A percentile compares a stretch with the other conserved stretches of the same genome.
phyloP scores from a whole-genome alignment of 2,329 filamentous ascomycete species.

The Neonectria hederae region DNA sequence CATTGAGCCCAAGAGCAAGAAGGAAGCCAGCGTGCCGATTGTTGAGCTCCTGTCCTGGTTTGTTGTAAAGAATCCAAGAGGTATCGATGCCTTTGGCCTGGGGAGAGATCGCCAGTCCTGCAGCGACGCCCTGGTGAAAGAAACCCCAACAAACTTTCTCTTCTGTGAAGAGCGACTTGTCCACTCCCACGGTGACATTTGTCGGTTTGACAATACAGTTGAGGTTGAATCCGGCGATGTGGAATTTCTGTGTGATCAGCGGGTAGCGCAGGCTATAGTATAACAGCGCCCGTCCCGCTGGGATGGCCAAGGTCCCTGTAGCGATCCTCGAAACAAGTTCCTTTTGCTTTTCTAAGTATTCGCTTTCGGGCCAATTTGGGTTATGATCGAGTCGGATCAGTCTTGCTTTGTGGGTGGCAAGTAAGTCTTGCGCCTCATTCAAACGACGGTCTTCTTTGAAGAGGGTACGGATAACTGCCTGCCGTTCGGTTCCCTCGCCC shows the following conservation, averaged over 20 bases:
- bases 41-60: slow-evolving; percentile 83
- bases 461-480: slow-evolving; percentile 83
- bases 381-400: slow-evolving; percentile 80
- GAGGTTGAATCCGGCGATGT: slow-evolving; percentile 89
- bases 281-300: slow-evolving; percentile 85
- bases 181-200: slow-evolving; percentile 92
- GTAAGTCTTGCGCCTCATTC: slow-evolving; percentile 82
- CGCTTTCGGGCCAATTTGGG: slow-evolving; percentile 83
- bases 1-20: slow-evolving; percentile 89
- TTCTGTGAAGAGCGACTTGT: slow-evolving; percentile 86
- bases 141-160: slow-evolving; percentile 99
- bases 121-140: slow-evolving; percentile 96
- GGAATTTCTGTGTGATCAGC: slow-evolving; percentile 90
- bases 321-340: slow-evolving; percentile 87
- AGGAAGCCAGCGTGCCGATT: slow-evolving; percentile 97
- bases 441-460: slow-evolving; percentile 93
- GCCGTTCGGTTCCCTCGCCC: slow-evolving; percentile 83
- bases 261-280: slow-evolving; percentile 90
- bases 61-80: slow-evolving; percentile 99
- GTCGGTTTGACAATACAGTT: slow-evolving; percentile 92
- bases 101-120: slow-evolving; percentile 88
- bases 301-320: slow-evolving; percentile 86
- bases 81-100: slow-evolving; percentile 94
- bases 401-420: slow-evolving; percentile 86
- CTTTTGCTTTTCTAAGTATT: slow-evolving; percentile 92